Conservation (phyloP, 177 flowering plant genomes). For the Vitis hybrid region DNA sequence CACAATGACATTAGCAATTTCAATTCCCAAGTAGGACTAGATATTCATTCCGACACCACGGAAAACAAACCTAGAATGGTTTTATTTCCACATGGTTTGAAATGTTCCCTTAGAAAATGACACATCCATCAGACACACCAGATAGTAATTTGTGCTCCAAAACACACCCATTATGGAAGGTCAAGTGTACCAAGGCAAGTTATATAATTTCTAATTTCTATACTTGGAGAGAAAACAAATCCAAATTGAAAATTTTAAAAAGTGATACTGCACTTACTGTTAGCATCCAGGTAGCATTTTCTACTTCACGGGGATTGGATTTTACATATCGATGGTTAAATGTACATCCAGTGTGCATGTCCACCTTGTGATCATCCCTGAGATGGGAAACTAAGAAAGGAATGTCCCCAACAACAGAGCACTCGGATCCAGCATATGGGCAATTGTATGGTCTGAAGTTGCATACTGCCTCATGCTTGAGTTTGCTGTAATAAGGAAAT, state of each 20-base stretch:
- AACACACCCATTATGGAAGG: too few species aligned
- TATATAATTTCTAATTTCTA: too few species aligned
- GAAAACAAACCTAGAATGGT: too few species aligned
- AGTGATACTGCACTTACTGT: constrained; percentile 34
- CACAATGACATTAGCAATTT: too few species aligned
- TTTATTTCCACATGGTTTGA: too few species aligned
- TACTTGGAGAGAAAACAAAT: too few species aligned
- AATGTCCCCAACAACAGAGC: constrained; percentile 43
- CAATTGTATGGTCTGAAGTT: constrained; percentile 51
- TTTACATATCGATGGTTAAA: constrained; percentile 58
- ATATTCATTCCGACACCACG: too few species aligned
- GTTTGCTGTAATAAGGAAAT: constrained; percentile 49
- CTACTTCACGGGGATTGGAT: constrained; percentile 53
- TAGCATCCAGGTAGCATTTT: constrained; percentile 57
- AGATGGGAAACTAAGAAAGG: constrained; percentile 46
- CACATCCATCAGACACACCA: too few species aligned
- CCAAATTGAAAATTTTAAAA: neutral
- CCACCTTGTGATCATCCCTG: constrained; percentile 56
- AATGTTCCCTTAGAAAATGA: too few species aligned
- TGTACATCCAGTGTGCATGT: constrained; percentile 53
- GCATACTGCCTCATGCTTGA: constrained; percentile 42
- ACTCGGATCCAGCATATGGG: constrained; percentile 57
- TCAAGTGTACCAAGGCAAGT: too few species aligned
- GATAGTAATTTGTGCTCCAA: too few species aligned
- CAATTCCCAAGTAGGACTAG: too few species aligned